Conservation (phyloP, 257 asterid species). For the Solanum gracilifrons region DNA sequence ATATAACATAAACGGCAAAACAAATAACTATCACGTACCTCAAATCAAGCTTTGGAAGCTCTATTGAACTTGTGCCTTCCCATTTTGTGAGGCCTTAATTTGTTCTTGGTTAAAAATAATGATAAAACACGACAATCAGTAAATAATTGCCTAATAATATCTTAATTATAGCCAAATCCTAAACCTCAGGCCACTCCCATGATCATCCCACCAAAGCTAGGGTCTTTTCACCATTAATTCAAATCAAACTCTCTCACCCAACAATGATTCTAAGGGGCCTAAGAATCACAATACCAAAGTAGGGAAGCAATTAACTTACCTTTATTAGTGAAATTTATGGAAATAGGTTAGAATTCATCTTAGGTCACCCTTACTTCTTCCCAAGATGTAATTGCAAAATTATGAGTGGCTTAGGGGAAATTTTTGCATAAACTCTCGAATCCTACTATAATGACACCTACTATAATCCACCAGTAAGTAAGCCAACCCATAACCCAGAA, state of each 20-base stretch:
- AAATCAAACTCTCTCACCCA: not conserved
- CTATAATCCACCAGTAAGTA: not conserved
- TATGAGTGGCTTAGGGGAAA: too few species aligned
- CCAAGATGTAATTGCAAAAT: not conserved
- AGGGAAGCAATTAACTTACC: not conserved
- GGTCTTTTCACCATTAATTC: not conserved
- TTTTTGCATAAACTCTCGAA: not conserved
- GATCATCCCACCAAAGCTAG: not conserved
- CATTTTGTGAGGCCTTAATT: not conserved
- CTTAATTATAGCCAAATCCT: not conserved
- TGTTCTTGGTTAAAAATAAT: not conserved
- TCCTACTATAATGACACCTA: not conserved
- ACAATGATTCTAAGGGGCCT: not conserved
- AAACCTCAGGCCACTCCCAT: not conserved
- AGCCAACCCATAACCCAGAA: not conserved
- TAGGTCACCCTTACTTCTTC: not conserved
- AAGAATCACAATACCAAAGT: not conserved
- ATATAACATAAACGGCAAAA: rapidly evolving
- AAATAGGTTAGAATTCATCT: too few species aligned
- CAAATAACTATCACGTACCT: too few species aligned
- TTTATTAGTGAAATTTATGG: not conserved
- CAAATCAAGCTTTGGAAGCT: not conserved
- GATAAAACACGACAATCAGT: not conserved
- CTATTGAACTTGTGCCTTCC: not conserved
- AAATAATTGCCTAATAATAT: too few species aligned